Evolutionary conservation across 1,284 basidiomycete genomes (phyloP).

Genomic region (Marasmius tenuissimus): DNA sequence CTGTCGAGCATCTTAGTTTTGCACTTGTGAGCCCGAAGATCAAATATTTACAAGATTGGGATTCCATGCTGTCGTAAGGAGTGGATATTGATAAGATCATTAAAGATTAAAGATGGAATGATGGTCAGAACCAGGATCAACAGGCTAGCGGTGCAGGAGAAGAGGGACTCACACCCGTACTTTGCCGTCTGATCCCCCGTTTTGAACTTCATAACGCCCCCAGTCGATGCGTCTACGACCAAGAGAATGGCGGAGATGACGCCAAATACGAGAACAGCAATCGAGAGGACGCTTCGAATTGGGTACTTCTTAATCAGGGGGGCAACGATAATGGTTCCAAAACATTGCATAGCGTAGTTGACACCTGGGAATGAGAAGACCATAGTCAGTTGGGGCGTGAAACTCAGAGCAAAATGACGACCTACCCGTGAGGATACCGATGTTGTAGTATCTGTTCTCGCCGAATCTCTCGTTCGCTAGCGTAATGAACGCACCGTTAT

Average conservation of each 20-base stretch:
- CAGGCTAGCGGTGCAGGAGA: no score
- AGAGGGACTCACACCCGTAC: conserved; percentile 18
- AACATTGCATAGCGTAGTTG: conserved; percentile 33
- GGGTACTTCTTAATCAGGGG: conserved; percentile 30
- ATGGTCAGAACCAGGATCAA: no score
- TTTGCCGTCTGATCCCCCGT: conserved; percentile 8
- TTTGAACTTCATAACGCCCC: conserved; percentile 26
- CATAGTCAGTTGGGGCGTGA: background rate
- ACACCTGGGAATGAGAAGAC: conserved; percentile 24
- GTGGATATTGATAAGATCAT: background rate
- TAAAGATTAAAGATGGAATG: background rate
- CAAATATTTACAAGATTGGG: conserved; percentile 23
- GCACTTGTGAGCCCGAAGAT: background rate
- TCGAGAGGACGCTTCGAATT: conserved; percentile 27
- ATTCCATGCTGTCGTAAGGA: conserved; percentile 18
- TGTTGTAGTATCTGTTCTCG: conserved; percentile 5
- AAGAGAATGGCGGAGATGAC: conserved; percentile 30
- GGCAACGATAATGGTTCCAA: conserved; percentile 34
- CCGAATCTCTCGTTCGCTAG: conserved; percentile 31
- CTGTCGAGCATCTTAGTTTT: conserved; percentile 10
- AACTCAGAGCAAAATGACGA: background rate
- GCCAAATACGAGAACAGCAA: conserved; percentile 25
- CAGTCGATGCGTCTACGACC: conserved; percentile 30
- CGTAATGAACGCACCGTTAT: conserved; percentile 33
- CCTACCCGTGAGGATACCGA: conserved; percentile 21